Evolutionary conservation across 345 rosid species (phyloP).

Genomic region (Euphorbia tirucalli): DNA sequence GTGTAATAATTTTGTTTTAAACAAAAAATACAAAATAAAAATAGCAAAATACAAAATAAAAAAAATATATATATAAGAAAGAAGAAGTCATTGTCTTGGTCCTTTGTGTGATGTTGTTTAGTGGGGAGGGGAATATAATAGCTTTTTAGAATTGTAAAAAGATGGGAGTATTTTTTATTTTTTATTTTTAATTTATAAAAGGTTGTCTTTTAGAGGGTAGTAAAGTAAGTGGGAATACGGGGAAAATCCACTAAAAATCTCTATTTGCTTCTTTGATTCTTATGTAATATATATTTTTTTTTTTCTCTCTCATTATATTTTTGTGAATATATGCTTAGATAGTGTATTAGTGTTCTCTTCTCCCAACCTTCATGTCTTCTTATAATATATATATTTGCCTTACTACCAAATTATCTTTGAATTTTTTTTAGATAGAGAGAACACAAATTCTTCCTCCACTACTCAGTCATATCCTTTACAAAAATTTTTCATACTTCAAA

Average conservation of each 20-base stretch:
- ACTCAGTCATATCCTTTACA: constrained; percentile 12
- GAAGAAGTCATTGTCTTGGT: constrained; percentile 30
- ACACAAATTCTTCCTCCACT: constrained; percentile 24
- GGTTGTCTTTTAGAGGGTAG: no score
- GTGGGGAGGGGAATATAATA: constrained; percentile 39
- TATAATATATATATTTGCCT: no score
- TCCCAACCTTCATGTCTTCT: no score
- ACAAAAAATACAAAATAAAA: no score
- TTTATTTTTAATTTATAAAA: no score
- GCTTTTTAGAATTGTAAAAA: constrained; percentile 43
- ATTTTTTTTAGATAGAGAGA: background rate
- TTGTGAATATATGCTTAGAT: no score
- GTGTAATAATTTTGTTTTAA: no score
- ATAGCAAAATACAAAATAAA: background rate
- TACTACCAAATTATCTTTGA: constrained; percentile 12
- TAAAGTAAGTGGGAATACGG: constrained; percentile 39
- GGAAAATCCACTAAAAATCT: constrained; percentile 38
- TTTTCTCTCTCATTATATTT: no score
- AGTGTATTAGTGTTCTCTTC: no score
- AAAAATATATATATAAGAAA: background rate
- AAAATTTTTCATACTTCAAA: constrained; percentile 21
- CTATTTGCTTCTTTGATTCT: background rate
- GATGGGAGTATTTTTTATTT: constrained; percentile 36
- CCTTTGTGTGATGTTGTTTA: constrained; percentile 33
- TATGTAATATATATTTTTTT: no score